phyloP scores from a whole-genome alignment of 441 rosid genomes.

The Raphanus hybrid region DNA sequence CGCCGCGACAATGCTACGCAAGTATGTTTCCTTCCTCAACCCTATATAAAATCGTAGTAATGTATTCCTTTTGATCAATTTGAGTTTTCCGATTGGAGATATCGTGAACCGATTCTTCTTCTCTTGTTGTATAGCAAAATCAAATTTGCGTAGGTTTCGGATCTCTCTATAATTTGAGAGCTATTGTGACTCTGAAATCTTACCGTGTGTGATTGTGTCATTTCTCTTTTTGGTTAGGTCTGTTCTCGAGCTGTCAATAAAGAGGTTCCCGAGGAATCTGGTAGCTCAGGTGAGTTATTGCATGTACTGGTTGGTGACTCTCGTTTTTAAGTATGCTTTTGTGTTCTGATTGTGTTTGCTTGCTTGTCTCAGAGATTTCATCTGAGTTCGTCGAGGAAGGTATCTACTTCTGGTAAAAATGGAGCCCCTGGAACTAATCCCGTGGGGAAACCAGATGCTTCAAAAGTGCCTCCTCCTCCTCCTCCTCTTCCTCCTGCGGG shows the following conservation, averaged over 20 bases:
- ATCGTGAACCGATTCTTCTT: neutral
- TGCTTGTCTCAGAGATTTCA: conserved; percentile 42
- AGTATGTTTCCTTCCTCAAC: conserved; percentile 27
- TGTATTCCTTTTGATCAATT: neutral
- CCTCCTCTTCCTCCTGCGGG: conserved; percentile 43
- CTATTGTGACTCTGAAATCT: conserved; percentile 8
- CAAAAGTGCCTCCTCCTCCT: conserved; percentile 28
- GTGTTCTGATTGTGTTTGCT: conserved; percentile 19
- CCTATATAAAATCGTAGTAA: neutral
- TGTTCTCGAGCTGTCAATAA: conserved; percentile 56
- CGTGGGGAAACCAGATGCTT: conserved; percentile 28
- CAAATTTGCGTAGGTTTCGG: neutral
- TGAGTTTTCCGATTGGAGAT: neutral
- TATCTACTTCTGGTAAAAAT: conserved; percentile 53
- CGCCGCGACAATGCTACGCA: conserved; percentile 42
- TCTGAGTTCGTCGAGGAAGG: conserved; percentile 56
- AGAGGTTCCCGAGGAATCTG: conserved; percentile 57
- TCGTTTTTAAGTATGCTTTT: neutral
- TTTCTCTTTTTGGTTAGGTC: conserved; percentile 54
- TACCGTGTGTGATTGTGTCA: neutral
- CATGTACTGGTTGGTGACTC: neutral
- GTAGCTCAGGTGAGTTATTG: conserved; percentile 54
- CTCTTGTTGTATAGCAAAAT: neutral
- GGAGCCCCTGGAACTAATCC: conserved; percentile 39
- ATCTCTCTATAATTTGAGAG: conserved; percentile 9